phyloP scores from a whole-genome alignment of 148 eudicot species.

The Heliosperma pusillum region DNA sequence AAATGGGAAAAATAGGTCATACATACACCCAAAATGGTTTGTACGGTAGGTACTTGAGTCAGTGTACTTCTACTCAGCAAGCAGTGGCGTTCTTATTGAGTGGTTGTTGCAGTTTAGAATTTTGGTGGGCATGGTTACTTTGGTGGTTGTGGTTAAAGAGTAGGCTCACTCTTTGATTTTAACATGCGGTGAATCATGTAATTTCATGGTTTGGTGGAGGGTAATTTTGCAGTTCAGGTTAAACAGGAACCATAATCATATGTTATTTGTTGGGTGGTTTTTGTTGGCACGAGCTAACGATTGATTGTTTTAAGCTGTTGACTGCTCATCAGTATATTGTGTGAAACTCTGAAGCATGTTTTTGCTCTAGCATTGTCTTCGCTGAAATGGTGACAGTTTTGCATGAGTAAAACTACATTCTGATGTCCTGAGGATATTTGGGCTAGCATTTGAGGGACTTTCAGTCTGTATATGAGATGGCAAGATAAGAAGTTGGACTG shows the following conservation, averaged over 20 bases:
- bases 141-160: constrained; percentile 6
- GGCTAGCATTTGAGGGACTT: too few species aligned
- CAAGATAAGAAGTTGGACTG: neutral
- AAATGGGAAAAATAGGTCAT: too few species aligned
- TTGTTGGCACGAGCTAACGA: too few species aligned
- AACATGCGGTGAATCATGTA: neutral
- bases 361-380: too few species aligned
- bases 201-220: neutral
- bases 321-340: too few species aligned
- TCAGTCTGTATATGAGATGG: too few species aligned
- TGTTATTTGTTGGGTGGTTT: constrained; percentile 15
- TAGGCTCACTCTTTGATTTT: neutral
- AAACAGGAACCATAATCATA: constrained; percentile 8
- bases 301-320: too few species aligned
- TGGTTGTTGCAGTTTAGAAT: neutral
- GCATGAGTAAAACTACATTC: too few species aligned
- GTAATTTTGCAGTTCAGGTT: neutral
- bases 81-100: neutral
- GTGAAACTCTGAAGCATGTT: too few species aligned
- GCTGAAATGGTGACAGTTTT: too few species aligned
- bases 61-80: neutral
- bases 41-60: neutral
- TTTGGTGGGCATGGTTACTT: too few species aligned
- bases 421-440: too few species aligned
- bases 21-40: neutral